Evolutionary conservation across 2,329 filamentous ascomycete species (phyloP).

Genomic region (Penicillium corylophilum): DNA sequence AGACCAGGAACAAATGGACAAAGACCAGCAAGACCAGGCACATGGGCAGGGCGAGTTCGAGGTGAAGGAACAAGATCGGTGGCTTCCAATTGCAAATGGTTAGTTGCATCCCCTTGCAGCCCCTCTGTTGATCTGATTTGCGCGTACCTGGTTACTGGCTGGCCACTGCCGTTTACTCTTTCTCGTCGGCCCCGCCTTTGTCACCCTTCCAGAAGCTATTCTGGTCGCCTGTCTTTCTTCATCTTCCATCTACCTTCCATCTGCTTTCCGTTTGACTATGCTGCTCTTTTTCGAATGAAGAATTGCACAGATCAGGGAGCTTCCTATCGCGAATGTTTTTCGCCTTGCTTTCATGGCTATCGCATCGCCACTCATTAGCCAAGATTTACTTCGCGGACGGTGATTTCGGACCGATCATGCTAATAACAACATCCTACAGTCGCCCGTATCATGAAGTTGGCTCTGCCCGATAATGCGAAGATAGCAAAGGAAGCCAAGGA

Average conservation of each 20-base stretch:
- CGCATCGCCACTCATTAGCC: neutral
- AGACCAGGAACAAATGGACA: constrained; percentile 85
- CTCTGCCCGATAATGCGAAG: constrained; percentile 95
- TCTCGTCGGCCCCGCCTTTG: constrained; percentile 21
- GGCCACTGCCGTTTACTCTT: constrained; percentile 30
- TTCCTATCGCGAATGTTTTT: neutral
- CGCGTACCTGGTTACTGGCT: constrained; percentile 46
- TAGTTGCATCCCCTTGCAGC: constrained; percentile 57
- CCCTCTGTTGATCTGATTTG: constrained; percentile 50
- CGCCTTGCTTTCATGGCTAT: neutral
- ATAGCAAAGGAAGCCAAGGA: constrained; percentile 99
- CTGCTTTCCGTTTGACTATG: neutral
- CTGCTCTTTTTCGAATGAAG: neutral
- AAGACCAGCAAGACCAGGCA: constrained; percentile 61
- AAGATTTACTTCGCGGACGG: neutral
- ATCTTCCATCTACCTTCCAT: neutral
- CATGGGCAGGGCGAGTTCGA: constrained; percentile 87
- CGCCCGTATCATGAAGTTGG: constrained; percentile 98
- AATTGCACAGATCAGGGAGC: neutral
- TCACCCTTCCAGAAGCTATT: constrained; percentile 7
- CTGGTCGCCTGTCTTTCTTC: neutral
- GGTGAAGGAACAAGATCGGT: constrained; percentile 99
- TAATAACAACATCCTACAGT: constrained; percentile 72
- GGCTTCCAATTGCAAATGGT: constrained; percentile 99
- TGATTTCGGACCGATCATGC: constrained; percentile 4